Percentiles rank a stretch among this genome's conserved stretches.
Conservation (phyloP, 306 rosid genomes). For the Cucurbita maxima region DNA sequence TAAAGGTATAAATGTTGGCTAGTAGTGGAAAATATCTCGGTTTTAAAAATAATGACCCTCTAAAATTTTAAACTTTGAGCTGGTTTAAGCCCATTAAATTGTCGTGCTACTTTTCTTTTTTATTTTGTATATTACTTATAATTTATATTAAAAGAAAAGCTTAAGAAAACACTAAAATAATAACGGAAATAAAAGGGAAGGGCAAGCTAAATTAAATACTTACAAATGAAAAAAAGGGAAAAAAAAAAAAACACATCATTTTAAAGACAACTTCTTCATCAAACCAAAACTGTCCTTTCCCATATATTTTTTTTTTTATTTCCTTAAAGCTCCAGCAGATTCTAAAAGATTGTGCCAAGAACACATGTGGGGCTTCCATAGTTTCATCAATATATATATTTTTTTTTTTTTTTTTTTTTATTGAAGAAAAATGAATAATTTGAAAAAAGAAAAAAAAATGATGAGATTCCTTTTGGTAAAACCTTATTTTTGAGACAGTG, state of each 20-base stretch:
- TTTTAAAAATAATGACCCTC: too few relatives aligned
- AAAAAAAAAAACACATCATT: neutral
- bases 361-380: constrained; percentile 2
- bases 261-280: neutral
- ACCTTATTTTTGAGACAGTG: neutral
- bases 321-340: neutral
- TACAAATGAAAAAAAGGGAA: too few relatives aligned
- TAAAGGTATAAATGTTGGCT: too few relatives aligned
- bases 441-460: neutral
- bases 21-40: too few relatives aligned
- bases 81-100: too few relatives aligned
- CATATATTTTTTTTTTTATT: too few relatives aligned
- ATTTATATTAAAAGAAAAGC: neutral
- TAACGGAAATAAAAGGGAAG: neutral
- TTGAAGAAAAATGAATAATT: neutral
- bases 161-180: neutral
- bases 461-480: neutral
- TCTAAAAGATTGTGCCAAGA: constrained; percentile 4
- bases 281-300: neutral
- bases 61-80: too few relatives aligned
- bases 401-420: neutral
- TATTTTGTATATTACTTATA: too few relatives aligned
- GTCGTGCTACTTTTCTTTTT: too few relatives aligned
- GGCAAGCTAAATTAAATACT: neutral
- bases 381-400: neutral